A percentile compares a stretch with the other conserved stretches of the same genome.
phyloP scores from a whole-genome alignment of 1,284 basidiomycete genomes.

The Phellopilus nigrolimitatus region DNA sequence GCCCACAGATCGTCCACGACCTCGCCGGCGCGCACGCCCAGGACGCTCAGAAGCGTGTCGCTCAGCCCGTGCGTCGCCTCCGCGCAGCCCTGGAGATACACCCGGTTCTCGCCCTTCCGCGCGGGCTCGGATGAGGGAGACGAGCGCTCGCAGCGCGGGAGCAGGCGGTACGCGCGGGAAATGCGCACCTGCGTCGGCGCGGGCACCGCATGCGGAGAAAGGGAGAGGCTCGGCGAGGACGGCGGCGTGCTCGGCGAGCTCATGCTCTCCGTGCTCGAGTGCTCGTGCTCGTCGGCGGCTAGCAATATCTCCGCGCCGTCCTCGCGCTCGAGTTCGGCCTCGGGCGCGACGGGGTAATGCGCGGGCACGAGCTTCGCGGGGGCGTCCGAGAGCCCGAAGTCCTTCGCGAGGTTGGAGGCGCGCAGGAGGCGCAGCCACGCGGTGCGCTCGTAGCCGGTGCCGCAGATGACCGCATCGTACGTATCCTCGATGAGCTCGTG shows the following conservation, averaged over 20 bases:
- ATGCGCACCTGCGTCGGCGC: conserved; percentile 36
- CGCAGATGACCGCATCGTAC: conserved; percentile 52
- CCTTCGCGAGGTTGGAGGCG: conserved; percentile 38
- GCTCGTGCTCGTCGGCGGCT: background rate
- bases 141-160: conserved; percentile 28
- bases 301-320: background rate
- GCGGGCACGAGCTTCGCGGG: conserved; percentile 21
- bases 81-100: conserved; percentile 55
- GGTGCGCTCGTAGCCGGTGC: conserved; percentile 54
- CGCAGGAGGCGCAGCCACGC: conserved; percentile 44
- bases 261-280: background rate
- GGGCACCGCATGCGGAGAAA: conserved; percentile 22
- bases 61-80: conserved; percentile 55
- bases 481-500: conserved; percentile 30
- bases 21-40: conserved; percentile 46
- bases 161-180: conserved; percentile 42
- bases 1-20: conserved; percentile 38
- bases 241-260: conserved; percentile 26
- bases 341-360: conserved; percentile 5
- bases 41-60: conserved; percentile 51
- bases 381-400: conserved; percentile 35
- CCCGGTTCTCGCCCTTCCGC: conserved; percentile 33
- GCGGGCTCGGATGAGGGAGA: too few relatives aligned
- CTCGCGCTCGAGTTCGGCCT: background rate
- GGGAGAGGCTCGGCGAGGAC: conserved; percentile 29